These are phyloP conservation scores for Eimeria praecox DNA, from an alignment of 169 alveolate species.

Conservation along the genomic window DNA sequence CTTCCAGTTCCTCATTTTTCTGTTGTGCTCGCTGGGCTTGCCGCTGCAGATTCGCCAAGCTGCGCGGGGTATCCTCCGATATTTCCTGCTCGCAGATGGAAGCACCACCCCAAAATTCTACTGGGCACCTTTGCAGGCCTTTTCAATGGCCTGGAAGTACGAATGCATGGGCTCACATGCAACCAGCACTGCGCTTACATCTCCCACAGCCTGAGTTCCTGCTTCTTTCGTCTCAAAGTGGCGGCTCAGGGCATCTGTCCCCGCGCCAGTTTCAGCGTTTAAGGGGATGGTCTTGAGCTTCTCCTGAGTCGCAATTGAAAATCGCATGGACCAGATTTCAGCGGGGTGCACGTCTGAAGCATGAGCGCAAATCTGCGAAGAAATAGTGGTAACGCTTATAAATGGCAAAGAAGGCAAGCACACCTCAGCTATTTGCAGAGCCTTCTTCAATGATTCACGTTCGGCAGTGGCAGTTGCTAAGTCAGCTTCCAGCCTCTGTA, in stretches of 20 bases:
- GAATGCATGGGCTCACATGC: neutral
- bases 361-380: neutral
- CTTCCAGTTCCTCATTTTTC: conserved; percentile 32
- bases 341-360: neutral
- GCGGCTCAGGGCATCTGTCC: conserved; percentile 8
- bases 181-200: neutral
- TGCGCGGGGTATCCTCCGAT: neutral
- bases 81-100: neutral
- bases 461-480: conserved; percentile 29
- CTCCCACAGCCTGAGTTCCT: conserved; percentile 27
- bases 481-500: conserved; percentile 33
- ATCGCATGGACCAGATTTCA: neutral
- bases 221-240: conserved; percentile 38
- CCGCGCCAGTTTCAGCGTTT: conserved; percentile 16
- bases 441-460: conserved; percentile 11
- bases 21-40: conserved; percentile 32
- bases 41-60: conserved; percentile 18
- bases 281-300: neutral
- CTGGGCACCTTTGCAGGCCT: neutral
- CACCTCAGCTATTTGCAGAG: conserved; percentile 34
- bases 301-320: neutral
- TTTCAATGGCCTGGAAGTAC: neutral
- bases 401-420: neutral
- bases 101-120: neutral
- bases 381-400: neutral